phyloP scores from a whole-genome alignment of 2,329 filamentous ascomycete species.

The Teratosphaeria viscida region DNA sequence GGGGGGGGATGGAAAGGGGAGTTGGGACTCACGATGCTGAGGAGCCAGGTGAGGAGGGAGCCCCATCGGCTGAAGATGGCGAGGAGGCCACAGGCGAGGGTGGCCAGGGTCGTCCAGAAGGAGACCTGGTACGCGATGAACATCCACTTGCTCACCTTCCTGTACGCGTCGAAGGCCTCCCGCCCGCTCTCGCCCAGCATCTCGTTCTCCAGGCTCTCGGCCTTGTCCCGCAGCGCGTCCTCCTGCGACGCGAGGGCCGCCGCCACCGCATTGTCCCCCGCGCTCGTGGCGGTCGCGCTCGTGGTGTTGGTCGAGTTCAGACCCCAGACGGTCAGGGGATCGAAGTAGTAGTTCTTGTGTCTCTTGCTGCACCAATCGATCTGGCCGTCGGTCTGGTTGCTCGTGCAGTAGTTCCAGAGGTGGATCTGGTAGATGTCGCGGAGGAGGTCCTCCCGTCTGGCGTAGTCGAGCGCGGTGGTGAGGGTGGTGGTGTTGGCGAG shows the following conservation, averaged over 20 bases:
- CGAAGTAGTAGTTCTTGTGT: constrained; percentile 66
- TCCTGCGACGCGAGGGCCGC: constrained; percentile 16
- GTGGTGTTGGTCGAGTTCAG: constrained; percentile 44
- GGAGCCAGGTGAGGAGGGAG: constrained; percentile 70
- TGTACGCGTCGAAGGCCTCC: constrained; percentile 61
- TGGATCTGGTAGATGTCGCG: constrained; percentile 67
- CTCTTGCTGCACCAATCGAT: constrained; percentile 57
- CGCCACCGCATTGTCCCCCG: constrained; percentile 18
- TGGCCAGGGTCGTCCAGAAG: constrained; percentile 56
- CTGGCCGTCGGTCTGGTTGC: constrained; percentile 37
- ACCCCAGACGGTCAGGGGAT: constrained; percentile 56
- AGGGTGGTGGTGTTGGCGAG: constrained; percentile 24
- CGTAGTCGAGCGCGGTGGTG: constrained; percentile 27
- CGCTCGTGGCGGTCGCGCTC: constrained; percentile 6
- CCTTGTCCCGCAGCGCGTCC: constrained; percentile 44
- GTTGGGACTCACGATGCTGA: constrained; percentile 50
- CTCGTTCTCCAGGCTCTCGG: constrained; percentile 19
- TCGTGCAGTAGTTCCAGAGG: constrained; percentile 78
- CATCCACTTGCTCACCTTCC: constrained; percentile 68
- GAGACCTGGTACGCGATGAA: constrained; percentile 70
- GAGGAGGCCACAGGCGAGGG: constrained; percentile 69
- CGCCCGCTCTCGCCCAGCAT: constrained; percentile 56
- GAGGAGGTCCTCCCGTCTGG: constrained; percentile 38
- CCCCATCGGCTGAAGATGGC: constrained; percentile 74
- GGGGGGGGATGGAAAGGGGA: constrained; percentile 14